Conservation (phyloP, 1,284 basidiomycete species). For the Leccinum pachyderme region DNA sequence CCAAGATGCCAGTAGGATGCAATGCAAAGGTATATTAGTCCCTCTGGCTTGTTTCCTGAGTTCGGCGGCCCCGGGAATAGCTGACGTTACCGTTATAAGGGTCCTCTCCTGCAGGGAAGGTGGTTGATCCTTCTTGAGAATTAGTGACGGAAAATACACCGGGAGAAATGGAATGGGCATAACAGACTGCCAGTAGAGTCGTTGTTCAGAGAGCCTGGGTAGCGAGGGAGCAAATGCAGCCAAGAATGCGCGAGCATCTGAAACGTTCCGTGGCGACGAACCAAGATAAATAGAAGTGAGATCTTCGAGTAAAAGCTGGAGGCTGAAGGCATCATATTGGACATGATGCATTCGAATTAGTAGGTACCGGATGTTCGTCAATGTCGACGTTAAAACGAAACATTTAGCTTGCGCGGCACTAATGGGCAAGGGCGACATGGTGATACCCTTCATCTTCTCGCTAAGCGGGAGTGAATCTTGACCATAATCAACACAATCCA, state of each 20-base stretch:
- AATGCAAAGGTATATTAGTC: slow-evolving; percentile 38
- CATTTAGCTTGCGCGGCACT: slow-evolving; percentile 36
- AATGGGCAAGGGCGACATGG: slow-evolving; percentile 37
- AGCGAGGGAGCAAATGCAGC: slow-evolving; percentile 25
- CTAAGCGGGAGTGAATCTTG: slow-evolving; percentile 24
- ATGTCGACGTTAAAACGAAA: slow-evolving; percentile 31
- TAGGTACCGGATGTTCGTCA: slow-evolving; percentile 32
- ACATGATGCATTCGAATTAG: slow-evolving; percentile 48
- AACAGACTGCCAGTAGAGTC: slow-evolving; percentile 40
- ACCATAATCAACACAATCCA: slow-evolving; percentile 23
- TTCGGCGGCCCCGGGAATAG: slow-evolving; percentile 19
- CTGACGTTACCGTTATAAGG: slow-evolving; percentile 23
- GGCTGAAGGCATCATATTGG: slow-evolving; percentile 52
- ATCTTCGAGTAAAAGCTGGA: slow-evolving; percentile 43
- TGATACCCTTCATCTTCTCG: slow-evolving; percentile 34
- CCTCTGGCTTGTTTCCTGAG: slow-evolving; percentile 33
- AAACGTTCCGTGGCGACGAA: slow-evolving; percentile 25
- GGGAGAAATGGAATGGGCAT: slow-evolving; percentile 34
- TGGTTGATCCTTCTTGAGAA: background rate
- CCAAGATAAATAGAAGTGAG: slow-evolving; percentile 38
- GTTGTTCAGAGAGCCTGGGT: slow-evolving; percentile 33
- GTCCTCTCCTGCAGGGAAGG: slow-evolving; percentile 7
- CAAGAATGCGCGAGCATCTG: slow-evolving; percentile 37
- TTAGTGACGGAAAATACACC: slow-evolving; percentile 34
- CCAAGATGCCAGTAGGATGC: slow-evolving; percentile 47